Percentiles rank a stretch among this genome's conserved stretches.
Conservation (phyloP, 1,139 yeast genomes). For the Candida frijolesensis region DNA sequence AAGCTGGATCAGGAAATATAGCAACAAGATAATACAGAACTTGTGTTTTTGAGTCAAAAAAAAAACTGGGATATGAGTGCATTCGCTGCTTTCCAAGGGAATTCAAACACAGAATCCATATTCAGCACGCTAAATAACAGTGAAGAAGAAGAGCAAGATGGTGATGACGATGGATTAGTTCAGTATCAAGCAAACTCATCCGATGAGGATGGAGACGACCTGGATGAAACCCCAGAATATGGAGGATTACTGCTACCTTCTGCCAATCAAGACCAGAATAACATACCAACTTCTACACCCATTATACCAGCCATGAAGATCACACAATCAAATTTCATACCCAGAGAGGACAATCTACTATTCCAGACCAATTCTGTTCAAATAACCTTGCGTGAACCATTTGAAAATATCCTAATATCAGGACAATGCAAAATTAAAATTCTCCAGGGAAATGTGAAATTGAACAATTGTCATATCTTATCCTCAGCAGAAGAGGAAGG, state of each 20-base stretch:
- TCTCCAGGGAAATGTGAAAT: conserved; percentile 58
- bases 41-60: background rate
- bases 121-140: conserved; percentile 18
- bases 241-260: conserved; percentile 6
- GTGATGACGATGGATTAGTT: conserved; percentile 21
- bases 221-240: conserved; percentile 1
- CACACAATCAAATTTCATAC: conserved; percentile 32
- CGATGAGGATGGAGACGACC: conserved; percentile 22
- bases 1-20: no score
- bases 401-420: conserved; percentile 53
- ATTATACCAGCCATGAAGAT: conserved; percentile 1
- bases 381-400: conserved; percentile 41
- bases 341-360: conserved; percentile 39
- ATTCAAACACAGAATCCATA: conserved; percentile 16
- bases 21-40: background rate
- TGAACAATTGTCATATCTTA: conserved; percentile 56
- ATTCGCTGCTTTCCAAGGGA: conserved; percentile 48
- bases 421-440: conserved; percentile 62
- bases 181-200: conserved; percentile 28
- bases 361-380: conserved; percentile 30
- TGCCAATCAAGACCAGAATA: background rate
- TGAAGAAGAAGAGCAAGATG: conserved; percentile 19
- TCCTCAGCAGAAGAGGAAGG: conserved; percentile 24
- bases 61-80: conserved; percentile 42
- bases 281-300: background rate